A percentile compares a stretch with the other conserved stretches of the same genome.
Conservation (phyloP, 2,329 filamentous ascomycete genomes). For the Trichophyton benhamiae region DNA sequence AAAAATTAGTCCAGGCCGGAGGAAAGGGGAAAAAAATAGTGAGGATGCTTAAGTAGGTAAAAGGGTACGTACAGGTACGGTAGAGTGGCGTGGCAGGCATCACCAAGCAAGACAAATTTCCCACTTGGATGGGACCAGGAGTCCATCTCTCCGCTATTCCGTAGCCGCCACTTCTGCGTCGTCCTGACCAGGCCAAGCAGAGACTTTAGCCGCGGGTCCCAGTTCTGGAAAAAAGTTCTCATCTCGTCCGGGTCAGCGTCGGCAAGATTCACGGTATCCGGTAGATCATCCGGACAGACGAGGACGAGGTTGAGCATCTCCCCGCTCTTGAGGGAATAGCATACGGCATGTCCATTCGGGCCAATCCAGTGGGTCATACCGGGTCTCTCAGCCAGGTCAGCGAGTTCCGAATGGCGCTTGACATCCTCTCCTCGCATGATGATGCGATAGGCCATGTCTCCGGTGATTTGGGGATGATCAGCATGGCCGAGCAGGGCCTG, state of each 20-base stretch:
- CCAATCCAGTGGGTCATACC: constrained; percentile 45
- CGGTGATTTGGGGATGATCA: constrained; percentile 40
- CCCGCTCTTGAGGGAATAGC: constrained; percentile 49
- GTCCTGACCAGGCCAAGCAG: constrained; percentile 8
- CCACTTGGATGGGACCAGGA: constrained; percentile 46
- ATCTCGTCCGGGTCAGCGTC: constrained; percentile 36
- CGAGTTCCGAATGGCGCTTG: constrained; percentile 36
- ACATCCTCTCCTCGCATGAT: constrained; percentile 39
- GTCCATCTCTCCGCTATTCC: constrained; percentile 44
- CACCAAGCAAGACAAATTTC: constrained; percentile 48
- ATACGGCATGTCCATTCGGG: constrained; percentile 41
- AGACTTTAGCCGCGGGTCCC: constrained; percentile 37
- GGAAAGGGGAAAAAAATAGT: too few relatives aligned
- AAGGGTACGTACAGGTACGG: constrained; percentile 44
- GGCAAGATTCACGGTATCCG: constrained; percentile 17
- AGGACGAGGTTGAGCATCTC: constrained; percentile 55
- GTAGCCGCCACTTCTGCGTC: constrained; percentile 45
- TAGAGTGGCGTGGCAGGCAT: constrained; percentile 52
- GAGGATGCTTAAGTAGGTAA: constrained; percentile 14
- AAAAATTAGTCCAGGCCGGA: too few relatives aligned
- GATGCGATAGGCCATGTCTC: constrained; percentile 46
- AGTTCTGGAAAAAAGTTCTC: constrained; percentile 42
- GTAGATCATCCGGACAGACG: constrained; percentile 51
- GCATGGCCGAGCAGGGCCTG: constrained; percentile 34
- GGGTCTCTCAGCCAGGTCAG: constrained; percentile 34